Base-by-base conservation (phyloP, 1,284 basidiomycete genomes). In the Schizophyllum commune region DNA sequence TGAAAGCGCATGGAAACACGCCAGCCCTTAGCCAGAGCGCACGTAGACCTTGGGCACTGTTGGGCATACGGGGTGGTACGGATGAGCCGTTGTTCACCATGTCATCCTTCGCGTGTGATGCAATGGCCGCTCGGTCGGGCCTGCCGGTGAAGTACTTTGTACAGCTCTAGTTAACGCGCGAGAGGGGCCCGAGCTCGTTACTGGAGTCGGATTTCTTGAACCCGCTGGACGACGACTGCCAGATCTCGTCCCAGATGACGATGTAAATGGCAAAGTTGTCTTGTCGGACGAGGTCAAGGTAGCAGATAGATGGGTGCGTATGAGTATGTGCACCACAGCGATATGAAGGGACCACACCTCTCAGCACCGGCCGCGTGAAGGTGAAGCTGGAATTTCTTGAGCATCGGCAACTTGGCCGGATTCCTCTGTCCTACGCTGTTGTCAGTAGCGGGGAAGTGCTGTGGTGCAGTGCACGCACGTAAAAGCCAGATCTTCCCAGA, bases 341-440 rank as follows among this genome's bases (percentile, higher is more conserved):
- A 55, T 56, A 34, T 9, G 33, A 56, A 52, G 52, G 21, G 20
- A 47, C 52, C 34, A 63, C 70, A 34, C 19, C 79, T 77, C 68
- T 86, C 83, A 1, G 78, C 76, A 57, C 77, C 71, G 67, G 87
- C 85, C 0, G 83, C 76, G 62, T 78, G 79, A 0, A 84, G 85
- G 61, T 80, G 76, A 17, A 86, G 73, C 65, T 86, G 83, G 65
- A 86, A 83, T 68, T 85, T 85, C 71, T 86, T 86, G 52, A 88
- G 72, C 56, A 85, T 77, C 0, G 85, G 86, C 0, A 84, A 86
- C 68, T 88, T 86, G 21, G 85, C 85, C 0, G 83, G 83, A 71
- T 86, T 84, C 22, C 84, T 81, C 70, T 86, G 84, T 58, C 85
- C 84, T 85, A 63, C 57, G 56, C n/a, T 58, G 55, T 54, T 53